Base-by-base conservation (phyloP, 2,329 filamentous ascomycete genomes). In the Penicillium expansum region DNA sequence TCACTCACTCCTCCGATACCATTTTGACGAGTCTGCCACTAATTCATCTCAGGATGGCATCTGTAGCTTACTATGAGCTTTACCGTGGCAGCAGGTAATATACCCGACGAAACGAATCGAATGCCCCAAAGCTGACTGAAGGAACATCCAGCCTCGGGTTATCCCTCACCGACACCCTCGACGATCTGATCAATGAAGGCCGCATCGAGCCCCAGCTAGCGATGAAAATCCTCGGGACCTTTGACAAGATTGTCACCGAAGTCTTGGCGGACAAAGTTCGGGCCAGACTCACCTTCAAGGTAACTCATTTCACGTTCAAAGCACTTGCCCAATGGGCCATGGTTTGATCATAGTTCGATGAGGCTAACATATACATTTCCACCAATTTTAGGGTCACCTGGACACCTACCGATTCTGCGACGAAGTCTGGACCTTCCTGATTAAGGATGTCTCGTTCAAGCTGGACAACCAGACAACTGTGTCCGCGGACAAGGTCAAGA, bases 381-480 rank as follows among this genome's bases (percentile, higher is more conserved):
- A 48, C 54, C 49, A 11, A 55, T 45, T 67, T 27, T 51, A 97
- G 93, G 94, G 94, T 47, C 94, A 95, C 72, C 87, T 99, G 62
- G 92, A 97, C 74, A 97, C 94, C 16, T 99, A 99, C 80, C 89
- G 94, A 67, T 99, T 99, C 83, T 99, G 94, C 80, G 94, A 99
- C 77, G 94, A 99, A 79, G 94, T 99, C 57, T 99, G 94, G 94
- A 99, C 94, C 1, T 99, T 99, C 76, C 84, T 99, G 57, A 96
- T 99, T 77, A 97, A 97, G 78, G 94, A 97, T 65, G 92, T 97
- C 55, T 92, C 88, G n/a, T 97, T 99, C 80, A 99, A 99, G 79
- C 88, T 97, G 79, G 93, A 97, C 67, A 91, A 89, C 65, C 85
- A 84, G 55, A 84, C 86, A 59, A 84, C 85, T 0, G 86, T 97